A percentile compares a stretch with the other conserved stretches of the same genome.
phyloP scores from a whole-genome alignment of 768 basidiomycete species.

The Russula dissimulans region DNA sequence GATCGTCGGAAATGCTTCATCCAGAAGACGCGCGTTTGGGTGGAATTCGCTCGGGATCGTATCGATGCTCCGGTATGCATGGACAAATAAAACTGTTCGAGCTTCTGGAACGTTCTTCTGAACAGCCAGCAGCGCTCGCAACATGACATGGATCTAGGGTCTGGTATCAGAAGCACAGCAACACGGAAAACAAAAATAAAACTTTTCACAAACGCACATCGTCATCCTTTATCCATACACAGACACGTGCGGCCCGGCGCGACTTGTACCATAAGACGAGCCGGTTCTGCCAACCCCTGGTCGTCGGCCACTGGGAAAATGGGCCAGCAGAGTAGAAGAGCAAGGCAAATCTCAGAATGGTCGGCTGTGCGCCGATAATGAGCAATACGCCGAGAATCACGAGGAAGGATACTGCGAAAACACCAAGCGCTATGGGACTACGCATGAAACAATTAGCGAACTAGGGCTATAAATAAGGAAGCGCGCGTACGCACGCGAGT shows the following conservation, averaged over 20 bases:
- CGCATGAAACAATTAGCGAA: background rate
- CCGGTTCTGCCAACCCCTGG: background rate
- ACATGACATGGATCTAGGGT: slow-evolving; percentile 17
- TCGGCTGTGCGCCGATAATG: slow-evolving; percentile 10
- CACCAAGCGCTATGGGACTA: slow-evolving; percentile 16
- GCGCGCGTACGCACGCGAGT: slow-evolving; percentile 4
- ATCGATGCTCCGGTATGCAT: slow-evolving; percentile 15
- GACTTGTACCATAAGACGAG: slow-evolving; percentile 14
- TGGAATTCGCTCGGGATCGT: slow-evolving; percentile 18
- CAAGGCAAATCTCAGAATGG: slow-evolving; percentile 3
- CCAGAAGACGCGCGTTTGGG: slow-evolving; percentile 19
- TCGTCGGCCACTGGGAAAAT: slow-evolving; percentile 4
- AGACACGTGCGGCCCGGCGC: slow-evolving; percentile 11
- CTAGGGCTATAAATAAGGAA: background rate
- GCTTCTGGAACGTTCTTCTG: slow-evolving; percentile 16
- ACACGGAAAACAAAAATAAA: background rate
- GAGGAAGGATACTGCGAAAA: slow-evolving; percentile 12
- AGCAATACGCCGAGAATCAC: slow-evolving; percentile 7
- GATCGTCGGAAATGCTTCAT: slow-evolving; percentile 19
- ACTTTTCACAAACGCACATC: slow-evolving; percentile 1
- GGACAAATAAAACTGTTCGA: slow-evolving; percentile 17
- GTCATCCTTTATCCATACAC: slow-evolving; percentile 20
- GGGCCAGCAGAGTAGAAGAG: slow-evolving; percentile 6
- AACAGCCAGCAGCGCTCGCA: slow-evolving; percentile 16
- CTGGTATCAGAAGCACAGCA: background rate